phyloP scores from a whole-genome alignment of 805 yeast genomes.

The Tetrapisispora arboricola region DNA sequence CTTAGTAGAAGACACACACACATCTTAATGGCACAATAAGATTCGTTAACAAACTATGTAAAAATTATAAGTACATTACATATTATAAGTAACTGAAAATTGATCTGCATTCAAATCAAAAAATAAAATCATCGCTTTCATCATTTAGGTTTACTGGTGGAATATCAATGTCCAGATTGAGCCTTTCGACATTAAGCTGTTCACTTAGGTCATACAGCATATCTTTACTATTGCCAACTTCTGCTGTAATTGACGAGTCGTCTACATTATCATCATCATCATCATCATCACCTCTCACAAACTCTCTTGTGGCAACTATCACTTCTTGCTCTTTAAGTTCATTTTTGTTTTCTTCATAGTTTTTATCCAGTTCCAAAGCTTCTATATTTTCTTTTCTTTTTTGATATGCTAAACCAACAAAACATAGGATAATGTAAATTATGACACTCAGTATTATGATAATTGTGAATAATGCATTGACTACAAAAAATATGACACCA shows the following conservation, averaged over 20 bases:
- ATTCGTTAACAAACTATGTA: background rate
- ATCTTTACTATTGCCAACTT: too few species aligned
- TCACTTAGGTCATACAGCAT: too few species aligned
- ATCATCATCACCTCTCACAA: background rate
- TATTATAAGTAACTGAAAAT: background rate
- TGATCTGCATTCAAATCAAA: too few species aligned
- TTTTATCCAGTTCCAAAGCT: background rate
- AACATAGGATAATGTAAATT: conserved; percentile 36
- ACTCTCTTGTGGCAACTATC: background rate
- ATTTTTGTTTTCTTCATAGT: background rate
- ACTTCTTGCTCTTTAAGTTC: background rate
- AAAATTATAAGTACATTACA: background rate
- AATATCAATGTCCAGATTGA: background rate
- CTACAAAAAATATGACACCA: conserved; percentile 83
- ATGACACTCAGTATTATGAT: conserved; percentile 57
- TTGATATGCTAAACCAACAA: background rate
- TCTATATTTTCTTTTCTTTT: background rate
- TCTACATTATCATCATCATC: too few species aligned
- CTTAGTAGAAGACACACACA: too few species aligned
- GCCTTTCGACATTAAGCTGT: too few species aligned
- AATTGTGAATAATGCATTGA: conserved; percentile 82
- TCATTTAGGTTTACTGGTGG: background rate
- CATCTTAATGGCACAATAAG: too few species aligned
- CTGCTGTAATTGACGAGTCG: too few species aligned
- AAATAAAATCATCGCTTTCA: background rate